These are phyloP conservation scores for Rheum nobile DNA, from an alignment of 148 eudicot species.

Conservation along the genomic window DNA sequence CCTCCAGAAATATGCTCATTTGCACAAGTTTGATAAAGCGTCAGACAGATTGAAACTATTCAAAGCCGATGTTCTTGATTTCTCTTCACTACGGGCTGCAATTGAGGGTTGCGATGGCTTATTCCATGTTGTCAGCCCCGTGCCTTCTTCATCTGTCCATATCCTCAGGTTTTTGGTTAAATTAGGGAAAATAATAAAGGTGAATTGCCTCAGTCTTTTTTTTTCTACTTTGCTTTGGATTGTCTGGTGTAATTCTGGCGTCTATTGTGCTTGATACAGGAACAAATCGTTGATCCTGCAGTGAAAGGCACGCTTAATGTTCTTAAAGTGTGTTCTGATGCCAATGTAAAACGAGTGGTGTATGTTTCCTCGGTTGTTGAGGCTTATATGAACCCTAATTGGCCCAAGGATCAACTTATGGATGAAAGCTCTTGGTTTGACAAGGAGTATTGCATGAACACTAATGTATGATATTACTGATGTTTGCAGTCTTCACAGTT, in stretches of 20 bases:
- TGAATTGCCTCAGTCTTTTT: neutral
- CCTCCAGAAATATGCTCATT: conserved; percentile 28
- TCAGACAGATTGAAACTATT: conserved; percentile 32
- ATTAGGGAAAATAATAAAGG: no score
- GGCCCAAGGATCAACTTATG: conserved; percentile 38
- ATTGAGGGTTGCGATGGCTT: conserved; percentile 33
- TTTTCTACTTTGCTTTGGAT: neutral
- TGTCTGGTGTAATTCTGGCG: neutral
- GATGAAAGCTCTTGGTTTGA: conserved; percentile 56
- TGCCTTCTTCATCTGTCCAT: conserved; percentile 27
- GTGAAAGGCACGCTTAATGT: conserved; percentile 36
- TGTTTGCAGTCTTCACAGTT: neutral
- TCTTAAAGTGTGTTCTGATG: conserved; percentile 33
- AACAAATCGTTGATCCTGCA: conserved; percentile 31
- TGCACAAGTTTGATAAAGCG: conserved; percentile 28
- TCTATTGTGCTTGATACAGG: conserved; percentile 15
- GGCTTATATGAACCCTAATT: no score
- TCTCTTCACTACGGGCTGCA: conserved; percentile 24
- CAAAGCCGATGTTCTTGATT: conserved; percentile 34
- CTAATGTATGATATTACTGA: conserved; percentile 17
- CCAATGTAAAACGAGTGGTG: conserved; percentile 37
- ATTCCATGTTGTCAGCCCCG: conserved; percentile 47
- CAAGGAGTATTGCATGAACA: conserved; percentile 24
- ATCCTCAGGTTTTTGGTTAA: conserved; percentile 26
- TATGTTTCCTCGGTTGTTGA: conserved; percentile 31